These are phyloP conservation scores for Pseudonectria foliicola DNA, from an alignment of 2,329 filamentous ascomycete genomes.

Conservation along the genomic window DNA sequence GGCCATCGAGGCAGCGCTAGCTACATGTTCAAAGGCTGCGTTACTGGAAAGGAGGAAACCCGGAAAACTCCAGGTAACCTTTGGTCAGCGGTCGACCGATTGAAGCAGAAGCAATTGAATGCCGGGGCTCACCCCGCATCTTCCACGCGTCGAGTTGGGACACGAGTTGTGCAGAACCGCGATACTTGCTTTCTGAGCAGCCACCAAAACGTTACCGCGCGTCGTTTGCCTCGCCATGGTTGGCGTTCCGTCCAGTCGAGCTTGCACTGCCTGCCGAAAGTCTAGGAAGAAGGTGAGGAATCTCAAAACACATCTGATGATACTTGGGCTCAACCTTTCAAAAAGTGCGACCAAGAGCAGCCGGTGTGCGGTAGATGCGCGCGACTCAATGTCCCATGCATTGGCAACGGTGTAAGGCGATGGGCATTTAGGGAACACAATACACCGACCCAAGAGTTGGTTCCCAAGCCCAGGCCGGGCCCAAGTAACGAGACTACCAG, in stretches of 20 bases:
- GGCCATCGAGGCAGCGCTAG: too few species aligned
- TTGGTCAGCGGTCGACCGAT: too few species aligned
- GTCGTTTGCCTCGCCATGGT: too few species aligned
- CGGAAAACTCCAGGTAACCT: too few species aligned
- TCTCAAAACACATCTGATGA: background rate
- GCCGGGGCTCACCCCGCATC: too few species aligned
- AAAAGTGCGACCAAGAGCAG: slow-evolving; percentile 1
- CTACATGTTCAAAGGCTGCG: too few species aligned
- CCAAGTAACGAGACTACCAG: slow-evolving; percentile 11
- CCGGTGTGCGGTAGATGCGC: slow-evolving; percentile 14
- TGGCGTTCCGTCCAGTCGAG: background rate
- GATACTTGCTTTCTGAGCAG: too few species aligned
- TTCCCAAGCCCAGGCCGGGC: background rate
- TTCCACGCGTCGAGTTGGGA: too few species aligned
- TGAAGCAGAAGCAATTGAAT: too few species aligned
- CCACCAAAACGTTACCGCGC: too few species aligned
- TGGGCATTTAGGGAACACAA: slow-evolving; percentile 10
- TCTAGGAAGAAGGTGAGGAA: slow-evolving; percentile 15
- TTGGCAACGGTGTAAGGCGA: slow-evolving; percentile 14
- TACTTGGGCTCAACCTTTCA: background rate
- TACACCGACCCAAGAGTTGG: background rate
- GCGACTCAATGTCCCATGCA: slow-evolving; percentile 9
- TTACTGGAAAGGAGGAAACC: too few species aligned
- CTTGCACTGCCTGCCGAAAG: slow-evolving; percentile 11
- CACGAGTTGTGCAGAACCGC: too few species aligned